phyloP scores from a whole-genome alignment of 208 protist genomes.

The Acanthamoeba divionensis region DNA sequence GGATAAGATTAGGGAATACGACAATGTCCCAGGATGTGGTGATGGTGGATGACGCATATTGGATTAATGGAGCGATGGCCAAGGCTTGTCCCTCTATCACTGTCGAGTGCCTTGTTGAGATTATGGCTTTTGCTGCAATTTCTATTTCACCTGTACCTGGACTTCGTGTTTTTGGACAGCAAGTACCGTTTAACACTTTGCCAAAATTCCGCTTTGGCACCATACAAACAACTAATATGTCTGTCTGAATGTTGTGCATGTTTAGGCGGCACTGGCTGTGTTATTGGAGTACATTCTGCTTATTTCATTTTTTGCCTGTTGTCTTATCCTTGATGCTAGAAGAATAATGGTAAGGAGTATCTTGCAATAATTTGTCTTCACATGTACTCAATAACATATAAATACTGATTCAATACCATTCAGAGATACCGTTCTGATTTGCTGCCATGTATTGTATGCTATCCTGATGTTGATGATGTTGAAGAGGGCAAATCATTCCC shows the following conservation, averaged over 20 bases:
- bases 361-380: too few species aligned
- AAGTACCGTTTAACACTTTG: too few species aligned
- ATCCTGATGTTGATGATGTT: neutral
- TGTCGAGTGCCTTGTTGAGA: constrained; percentile 19
- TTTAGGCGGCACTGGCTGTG: constrained; percentile 4
- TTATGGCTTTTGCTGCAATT: constrained; percentile 20
- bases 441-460: constrained; percentile 6
- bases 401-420: too few species aligned
- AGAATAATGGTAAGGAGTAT: constrained; percentile 9
- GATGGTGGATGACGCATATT: constrained; percentile 11
- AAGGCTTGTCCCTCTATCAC: constrained; percentile 25
- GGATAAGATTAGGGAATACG: too few species aligned
- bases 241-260: too few species aligned
- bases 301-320: constrained; percentile 25
- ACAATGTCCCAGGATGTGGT: constrained; percentile 23
- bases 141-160: constrained; percentile 18
- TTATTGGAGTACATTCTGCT: neutral
- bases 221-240: too few species aligned
- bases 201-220: too few species aligned
- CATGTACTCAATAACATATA: too few species aligned
- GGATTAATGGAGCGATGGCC: constrained; percentile 21
- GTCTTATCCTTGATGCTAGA: neutral
- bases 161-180: neutral
- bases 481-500: neutral
- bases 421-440: constrained; percentile 8